Evolutionary conservation across 202 grass and related monocot genomes (phyloP), one percentile per base, ranked within the genome.

Genomic region (Schoenoplectus tabernaemontani): DNA sequence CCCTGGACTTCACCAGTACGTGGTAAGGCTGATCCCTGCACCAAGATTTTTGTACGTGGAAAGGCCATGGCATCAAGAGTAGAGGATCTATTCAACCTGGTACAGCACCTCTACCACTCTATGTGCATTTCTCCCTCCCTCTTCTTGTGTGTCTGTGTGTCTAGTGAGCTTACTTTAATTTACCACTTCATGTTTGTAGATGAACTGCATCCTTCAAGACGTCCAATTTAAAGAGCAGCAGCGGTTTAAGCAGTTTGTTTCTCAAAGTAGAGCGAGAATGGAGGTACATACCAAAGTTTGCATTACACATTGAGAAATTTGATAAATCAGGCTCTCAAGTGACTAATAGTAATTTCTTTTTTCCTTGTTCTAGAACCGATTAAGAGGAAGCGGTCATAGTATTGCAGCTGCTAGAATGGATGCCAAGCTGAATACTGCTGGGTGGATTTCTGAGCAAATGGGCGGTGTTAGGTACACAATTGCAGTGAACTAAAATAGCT

Each of bases 201-300:
- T 98, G 38, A 89, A 86, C 73, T 88, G 78, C 59, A 84, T 98
- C 92, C 91, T 98, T 81, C 96, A 98, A 81, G 91, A 98, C 77
- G 96, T 98, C 84, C 96, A 98, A 74, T 98, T 95, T 69, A 98
- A 90, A 65, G 91, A 98, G 78, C 91, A 92, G 51, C 91, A 92
- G 67, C 88, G 96, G 51, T 98, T 98, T 84, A 98, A 91, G 78
- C 96, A 98, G 78, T 98, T 98, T 86, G 96, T 98, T 92, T 95
- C 79, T 69, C 96, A 95, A 88, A 98, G 96, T 86, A 95, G 88
- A 95, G 87, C 96, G 70, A 89, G 91, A 85, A 98, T 95, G 96
- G 96, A 98, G 96, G 96, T 98, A 91, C 67, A 77, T 53, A 13
- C 4, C 4, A 78, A 61, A 43, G 17, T 36, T 60, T 7, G 23